Percentiles rank a stretch among this genome's conserved stretches.
phyloP scores from a whole-genome alignment of 352 stramenopile genomes.

The Phytopythium helicoides region DNA sequence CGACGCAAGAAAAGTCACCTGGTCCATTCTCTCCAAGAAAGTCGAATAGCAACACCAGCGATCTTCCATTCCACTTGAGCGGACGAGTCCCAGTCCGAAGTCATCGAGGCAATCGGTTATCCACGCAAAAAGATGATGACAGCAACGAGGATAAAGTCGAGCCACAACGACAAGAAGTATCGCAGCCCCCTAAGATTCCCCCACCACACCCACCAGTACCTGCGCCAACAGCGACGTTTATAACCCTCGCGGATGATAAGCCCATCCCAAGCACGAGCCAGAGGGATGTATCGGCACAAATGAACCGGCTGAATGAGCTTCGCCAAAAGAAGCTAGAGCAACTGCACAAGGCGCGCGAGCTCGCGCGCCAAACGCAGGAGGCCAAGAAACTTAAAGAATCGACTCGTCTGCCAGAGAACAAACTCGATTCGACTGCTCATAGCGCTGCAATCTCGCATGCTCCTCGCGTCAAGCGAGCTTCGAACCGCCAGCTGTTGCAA shows the following conservation, averaged over 20 bases:
- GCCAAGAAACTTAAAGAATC: conserved; percentile 12
- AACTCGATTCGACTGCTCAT: neutral
- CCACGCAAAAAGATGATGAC: neutral
- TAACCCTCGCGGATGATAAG: conserved; percentile 11
- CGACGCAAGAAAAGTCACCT: neutral
- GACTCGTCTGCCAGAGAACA: neutral
- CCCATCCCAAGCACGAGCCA: neutral
- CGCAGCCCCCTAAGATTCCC: neutral
- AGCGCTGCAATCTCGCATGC: neutral
- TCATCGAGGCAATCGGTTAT: neutral
- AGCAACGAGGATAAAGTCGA: too few species aligned
- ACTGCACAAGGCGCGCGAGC: conserved; percentile 44
- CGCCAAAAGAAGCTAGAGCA: conserved; percentile 64
- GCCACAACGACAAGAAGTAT: neutral
- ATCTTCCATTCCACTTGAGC: conserved; percentile 15
- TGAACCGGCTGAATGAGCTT: conserved; percentile 41
- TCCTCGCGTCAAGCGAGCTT: conserved; percentile 33
- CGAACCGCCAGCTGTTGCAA: conserved; percentile 71
- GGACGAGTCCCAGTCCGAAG: conserved; percentile 42
- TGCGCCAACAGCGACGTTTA: neutral
- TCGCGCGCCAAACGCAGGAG: conserved; percentile 31
- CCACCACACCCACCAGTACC: neutral
- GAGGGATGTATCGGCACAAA: conserved; percentile 4
- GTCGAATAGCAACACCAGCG: neutral
- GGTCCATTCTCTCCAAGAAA: neutral